A percentile compares a stretch with the other conserved stretches of the same genome.
phyloP scores from a whole-genome alignment of 495 filamentous ascomycete genomes.

The Podospora sp. region DNA sequence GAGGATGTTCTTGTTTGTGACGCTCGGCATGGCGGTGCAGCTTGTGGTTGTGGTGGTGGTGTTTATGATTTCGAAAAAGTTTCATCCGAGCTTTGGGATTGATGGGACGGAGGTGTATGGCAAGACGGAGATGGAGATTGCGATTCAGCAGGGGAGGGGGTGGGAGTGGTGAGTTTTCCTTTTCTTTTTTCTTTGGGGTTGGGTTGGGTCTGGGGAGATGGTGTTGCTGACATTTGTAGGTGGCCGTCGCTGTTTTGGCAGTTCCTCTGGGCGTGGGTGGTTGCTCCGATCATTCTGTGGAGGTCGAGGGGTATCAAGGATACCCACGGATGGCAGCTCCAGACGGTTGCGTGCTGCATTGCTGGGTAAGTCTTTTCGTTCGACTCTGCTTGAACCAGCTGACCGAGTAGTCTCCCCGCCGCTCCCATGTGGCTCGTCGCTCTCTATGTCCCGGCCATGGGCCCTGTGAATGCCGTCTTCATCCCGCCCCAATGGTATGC shows the following conservation, averaged over 20 bases:
- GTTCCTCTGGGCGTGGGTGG: conserved; percentile 64
- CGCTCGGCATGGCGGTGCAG: conserved; percentile 57
- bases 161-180: conserved; percentile 59
- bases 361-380: conserved; percentile 45
- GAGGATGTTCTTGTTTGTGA: conserved; percentile 51
- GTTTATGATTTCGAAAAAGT: conserved; percentile 67
- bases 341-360: conserved; percentile 63
- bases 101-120: conserved; percentile 49
- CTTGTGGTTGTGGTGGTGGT: conserved; percentile 62
- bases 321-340: conserved; percentile 68
- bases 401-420: conserved; percentile 55
- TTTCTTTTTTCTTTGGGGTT: background rate
- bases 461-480: conserved; percentile 57
- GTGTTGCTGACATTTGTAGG: conserved; percentile 36
- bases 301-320: conserved; percentile 56
- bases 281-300: conserved; percentile 48
- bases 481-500: conserved; percentile 55
- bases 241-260: conserved; percentile 67
- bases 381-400: background rate
- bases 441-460: conserved; percentile 60
- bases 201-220: too few species aligned
- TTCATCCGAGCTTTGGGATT: conserved; percentile 53
- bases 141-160: conserved; percentile 48
- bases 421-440: conserved; percentile 68
- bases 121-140: conserved; percentile 49